Conservation (phyloP, 1,284 basidiomycete genomes). For the Lentinula novae-zelandiae region DNA sequence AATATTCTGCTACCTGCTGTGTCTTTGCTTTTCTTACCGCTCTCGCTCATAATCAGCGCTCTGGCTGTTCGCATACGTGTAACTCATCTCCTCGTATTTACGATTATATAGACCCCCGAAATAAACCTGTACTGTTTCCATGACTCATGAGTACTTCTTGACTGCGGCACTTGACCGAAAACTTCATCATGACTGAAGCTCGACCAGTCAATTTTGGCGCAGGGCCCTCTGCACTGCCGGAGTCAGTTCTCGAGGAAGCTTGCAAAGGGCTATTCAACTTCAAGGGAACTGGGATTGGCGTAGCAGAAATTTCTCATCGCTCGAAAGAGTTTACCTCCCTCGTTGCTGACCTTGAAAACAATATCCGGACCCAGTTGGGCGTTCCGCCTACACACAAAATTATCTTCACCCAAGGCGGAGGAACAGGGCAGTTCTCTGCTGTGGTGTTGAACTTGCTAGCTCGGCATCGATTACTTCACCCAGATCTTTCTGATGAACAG, state of each 20-base stretch:
- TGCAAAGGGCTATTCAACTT: slow-evolving; percentile 82
- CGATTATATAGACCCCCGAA: slow-evolving; percentile 2
- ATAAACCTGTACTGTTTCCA: not conserved
- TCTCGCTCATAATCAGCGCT: slow-evolving; percentile 1
- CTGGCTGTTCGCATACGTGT: not conserved
- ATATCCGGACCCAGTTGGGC: slow-evolving; percentile 70
- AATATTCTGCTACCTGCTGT: slow-evolving; percentile 4
- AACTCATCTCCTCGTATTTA: not conserved
- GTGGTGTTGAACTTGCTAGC: slow-evolving; percentile 87
- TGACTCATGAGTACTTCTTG: not conserved
- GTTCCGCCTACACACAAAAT: slow-evolving; percentile 85
- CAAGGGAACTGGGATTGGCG: slow-evolving; percentile 84
- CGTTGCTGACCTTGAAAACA: slow-evolving; percentile 62
- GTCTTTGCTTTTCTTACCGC: slow-evolving; percentile 1
- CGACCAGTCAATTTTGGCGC: slow-evolving; percentile 87
- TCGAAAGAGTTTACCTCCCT: slow-evolving; percentile 83
- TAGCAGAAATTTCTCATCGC: slow-evolving; percentile 92
- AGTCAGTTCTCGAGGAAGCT: slow-evolving; percentile 78
- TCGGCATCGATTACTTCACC: slow-evolving; percentile 67
- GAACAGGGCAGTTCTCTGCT: slow-evolving; percentile 85
- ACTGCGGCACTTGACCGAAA: not conserved
- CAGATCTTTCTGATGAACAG: slow-evolving; percentile 50
- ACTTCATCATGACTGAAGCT: slow-evolving; percentile 32
- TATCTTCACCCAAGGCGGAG: slow-evolving; percentile 91
- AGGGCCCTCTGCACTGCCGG: slow-evolving; percentile 86